A percentile compares a stretch with the other conserved stretches of the same genome.
Evolutionary conservation across 1,284 basidiomycete species (phyloP).

Genomic region (Neolentinus lepideus): DNA sequence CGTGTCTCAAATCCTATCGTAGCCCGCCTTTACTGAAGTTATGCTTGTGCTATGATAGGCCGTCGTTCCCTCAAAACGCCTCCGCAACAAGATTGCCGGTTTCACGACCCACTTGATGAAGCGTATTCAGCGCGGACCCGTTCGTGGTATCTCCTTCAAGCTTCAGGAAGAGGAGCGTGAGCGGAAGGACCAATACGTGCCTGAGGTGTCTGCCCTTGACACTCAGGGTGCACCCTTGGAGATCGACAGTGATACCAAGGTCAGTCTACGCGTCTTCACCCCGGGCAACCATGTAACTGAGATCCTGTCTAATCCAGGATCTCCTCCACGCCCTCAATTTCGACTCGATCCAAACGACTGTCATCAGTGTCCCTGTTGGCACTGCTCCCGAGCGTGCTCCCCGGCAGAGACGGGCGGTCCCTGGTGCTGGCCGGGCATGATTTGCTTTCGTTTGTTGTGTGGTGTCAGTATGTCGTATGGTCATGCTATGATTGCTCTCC

Average conservation of each 20-base stretch:
- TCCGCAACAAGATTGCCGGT: slow-evolving; percentile 99
- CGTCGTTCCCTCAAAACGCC: slow-evolving; percentile 95
- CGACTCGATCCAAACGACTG: slow-evolving; percentile 74
- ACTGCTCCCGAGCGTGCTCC: slow-evolving; percentile 68
- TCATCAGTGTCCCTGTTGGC: slow-evolving; percentile 55
- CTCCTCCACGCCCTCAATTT: slow-evolving; percentile 89
- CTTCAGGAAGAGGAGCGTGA: slow-evolving; percentile 99
- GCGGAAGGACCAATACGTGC: slow-evolving; percentile 98
- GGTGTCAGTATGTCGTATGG: slow-evolving; percentile 2
- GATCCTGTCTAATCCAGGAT: slow-evolving; percentile 39
- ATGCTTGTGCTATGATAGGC: slow-evolving; percentile 47
- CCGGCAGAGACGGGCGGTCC: slow-evolving; percentile 76
- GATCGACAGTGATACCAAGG: slow-evolving; percentile 90
- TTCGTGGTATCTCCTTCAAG: slow-evolving; percentile 99
- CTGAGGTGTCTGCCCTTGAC: slow-evolving; percentile 93
- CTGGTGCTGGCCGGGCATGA: slow-evolving; percentile 59
- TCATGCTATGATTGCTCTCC: slow-evolving; percentile 3
- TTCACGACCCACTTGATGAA: slow-evolving; percentile 99
- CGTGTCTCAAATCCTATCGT: slow-evolving; percentile 27
- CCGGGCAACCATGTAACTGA: background rate
- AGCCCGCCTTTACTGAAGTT: slow-evolving; percentile 1
- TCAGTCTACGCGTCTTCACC: slow-evolving; percentile 25
- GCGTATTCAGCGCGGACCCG: slow-evolving; percentile 98
- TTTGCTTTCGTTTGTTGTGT: background rate
- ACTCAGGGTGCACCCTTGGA: slow-evolving; percentile 69